Percentiles rank a stretch among this genome's conserved stretches.
Conservation (phyloP, 257 asterid genomes). For the Thymus quinquecostatus region DNA sequence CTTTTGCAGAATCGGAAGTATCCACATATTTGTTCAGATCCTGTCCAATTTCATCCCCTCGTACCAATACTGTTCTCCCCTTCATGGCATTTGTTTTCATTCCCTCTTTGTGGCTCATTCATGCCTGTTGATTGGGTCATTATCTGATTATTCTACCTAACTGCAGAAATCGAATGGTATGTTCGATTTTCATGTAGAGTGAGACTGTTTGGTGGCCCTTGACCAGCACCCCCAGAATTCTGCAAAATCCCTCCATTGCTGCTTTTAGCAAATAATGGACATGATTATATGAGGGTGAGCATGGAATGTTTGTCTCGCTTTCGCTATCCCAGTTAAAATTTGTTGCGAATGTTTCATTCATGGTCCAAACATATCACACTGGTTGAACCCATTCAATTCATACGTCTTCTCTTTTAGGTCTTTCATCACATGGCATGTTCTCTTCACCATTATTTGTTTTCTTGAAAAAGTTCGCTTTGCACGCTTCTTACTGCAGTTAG, state of each 20-base stretch:
- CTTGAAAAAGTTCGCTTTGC: background rate
- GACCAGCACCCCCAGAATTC: constrained; percentile 4
- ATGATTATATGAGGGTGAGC: constrained; percentile 27
- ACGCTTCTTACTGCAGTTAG: background rate
- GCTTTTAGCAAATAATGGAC: constrained; percentile 31
- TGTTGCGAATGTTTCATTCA: constrained; percentile 29
- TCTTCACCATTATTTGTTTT: background rate
- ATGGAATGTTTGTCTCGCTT: constrained; percentile 34
- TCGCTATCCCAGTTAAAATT: constrained; percentile 12
- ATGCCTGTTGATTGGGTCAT: background rate
- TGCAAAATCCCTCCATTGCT: constrained; percentile 14
- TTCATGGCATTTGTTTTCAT: background rate
- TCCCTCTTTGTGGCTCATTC: background rate
- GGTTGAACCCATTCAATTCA: constrained; percentile 11
- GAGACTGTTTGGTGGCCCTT: constrained; percentile 23
- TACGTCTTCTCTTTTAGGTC: constrained; percentile 20
- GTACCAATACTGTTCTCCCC: background rate
- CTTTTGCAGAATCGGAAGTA: constrained; percentile 17
- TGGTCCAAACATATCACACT: constrained; percentile 37
- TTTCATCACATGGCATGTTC: constrained; percentile 43
- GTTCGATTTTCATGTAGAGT: background rate
- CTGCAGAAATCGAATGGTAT: background rate
- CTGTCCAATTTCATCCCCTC: background rate
- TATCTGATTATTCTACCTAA: background rate
- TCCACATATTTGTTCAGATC: background rate